phyloP scores from a whole-genome alignment of 2,329 filamentous ascomycete genomes.

The Beauveria australis region DNA sequence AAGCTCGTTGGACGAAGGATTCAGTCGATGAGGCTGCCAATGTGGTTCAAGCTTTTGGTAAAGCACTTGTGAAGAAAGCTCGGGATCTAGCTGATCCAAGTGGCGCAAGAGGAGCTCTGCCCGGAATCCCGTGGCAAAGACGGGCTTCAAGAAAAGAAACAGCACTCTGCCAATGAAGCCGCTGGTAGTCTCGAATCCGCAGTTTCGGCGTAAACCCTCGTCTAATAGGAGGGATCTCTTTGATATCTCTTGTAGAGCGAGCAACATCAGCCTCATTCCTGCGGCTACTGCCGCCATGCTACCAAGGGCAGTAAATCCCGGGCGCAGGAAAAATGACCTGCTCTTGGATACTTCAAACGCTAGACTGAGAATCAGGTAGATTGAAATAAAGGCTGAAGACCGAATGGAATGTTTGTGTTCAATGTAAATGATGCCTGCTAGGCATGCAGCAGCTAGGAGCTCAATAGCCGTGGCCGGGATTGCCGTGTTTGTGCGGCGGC shows the following conservation, averaged over 20 bases:
- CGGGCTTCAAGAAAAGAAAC: background rate
- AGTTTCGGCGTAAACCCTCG: background rate
- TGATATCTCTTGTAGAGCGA: background rate
- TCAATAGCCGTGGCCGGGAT: background rate
- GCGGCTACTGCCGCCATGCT: background rate
- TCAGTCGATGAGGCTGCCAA: background rate
- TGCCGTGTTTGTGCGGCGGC: background rate
- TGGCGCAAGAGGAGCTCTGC: background rate
- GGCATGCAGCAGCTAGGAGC: background rate
- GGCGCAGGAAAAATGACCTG: background rate
- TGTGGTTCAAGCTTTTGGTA: background rate
- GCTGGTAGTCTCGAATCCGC: background rate
- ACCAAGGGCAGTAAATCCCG: background rate
- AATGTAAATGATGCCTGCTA: background rate
- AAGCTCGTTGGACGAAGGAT: background rate
- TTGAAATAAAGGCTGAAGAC: background rate
- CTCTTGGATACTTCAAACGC: background rate
- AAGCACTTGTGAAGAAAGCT: background rate
- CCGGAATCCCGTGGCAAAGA: background rate
- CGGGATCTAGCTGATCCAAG: background rate
- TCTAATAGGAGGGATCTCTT: background rate
- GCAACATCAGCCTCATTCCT: background rate
- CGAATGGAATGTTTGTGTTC: background rate
- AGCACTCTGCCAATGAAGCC: background rate
- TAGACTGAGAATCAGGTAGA: background rate